Base-by-base conservation (phyloP, 768 basidiomycete species). In the Jaapia argillacea region DNA sequence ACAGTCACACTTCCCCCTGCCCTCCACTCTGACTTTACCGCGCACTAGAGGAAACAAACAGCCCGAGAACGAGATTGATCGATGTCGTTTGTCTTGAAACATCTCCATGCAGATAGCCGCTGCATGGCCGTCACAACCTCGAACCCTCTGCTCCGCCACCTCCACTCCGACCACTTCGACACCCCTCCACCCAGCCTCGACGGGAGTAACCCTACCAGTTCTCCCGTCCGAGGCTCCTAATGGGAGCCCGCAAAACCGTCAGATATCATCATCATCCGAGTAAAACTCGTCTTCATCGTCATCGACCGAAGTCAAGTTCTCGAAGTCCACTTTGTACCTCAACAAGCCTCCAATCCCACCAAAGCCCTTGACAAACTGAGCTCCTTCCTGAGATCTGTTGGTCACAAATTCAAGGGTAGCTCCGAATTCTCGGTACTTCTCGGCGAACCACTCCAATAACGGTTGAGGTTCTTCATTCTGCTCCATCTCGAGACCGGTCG, bases 351-450 rank as follows among this genome's bases (percentile, higher is more conserved):
- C 94, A 53, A 99, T 97, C 21, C 96, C 94, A 63, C 94, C 94
- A 55, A 99, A 98, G 33, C 94, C 94, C 61, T 93, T 94, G 55
- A 94, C 91, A 68, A 96, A 98, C 60, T 97, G 93, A 25, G 89
- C 87, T 24, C 94, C 94, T 61, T 99, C 94, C 60, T 97, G 94
- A 5, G 91, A 93, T 42, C 84, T 79, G 67, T 97, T 92, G 50
- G 93, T 94, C 36, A 98, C 81, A 59, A 98, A 97, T 67, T 93
- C 91, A 48, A 97, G 80, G 52, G 83, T 82, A 41, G 94, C 89
- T 48, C 94, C 96, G 58, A 97, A 98, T 33, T 94, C 90, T 62
- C 89, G 92, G 73, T 98, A 99, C 60, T 93, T 91, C 60, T 98
- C 96, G 36, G 96, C 84, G 61, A 98, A 91, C 96, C 96, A 98